Base-by-base conservation (phyloP, 2,329 filamentous ascomycete genomes). In the Fusarium illudens region DNA sequence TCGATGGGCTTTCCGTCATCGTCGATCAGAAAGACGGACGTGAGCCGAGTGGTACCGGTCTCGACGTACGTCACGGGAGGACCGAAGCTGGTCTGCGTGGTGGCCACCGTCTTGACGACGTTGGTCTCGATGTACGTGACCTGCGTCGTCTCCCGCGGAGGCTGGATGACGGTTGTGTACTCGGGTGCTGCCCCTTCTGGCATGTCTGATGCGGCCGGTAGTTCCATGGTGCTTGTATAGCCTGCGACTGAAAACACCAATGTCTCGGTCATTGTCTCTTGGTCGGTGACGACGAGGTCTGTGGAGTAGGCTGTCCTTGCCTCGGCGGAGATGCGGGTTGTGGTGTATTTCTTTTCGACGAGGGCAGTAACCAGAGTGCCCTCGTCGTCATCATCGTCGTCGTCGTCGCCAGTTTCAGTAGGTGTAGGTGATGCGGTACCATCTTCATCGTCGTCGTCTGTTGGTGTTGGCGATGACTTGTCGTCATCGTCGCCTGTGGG, bases 11-110 rank as follows among this genome's bases (percentile, higher is more conserved):
- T 55, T 2, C 67, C 67, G 0, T 70, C 49, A 7, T 56, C 53
- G 9, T 42, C 53, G 1, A 70, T 27, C 3, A 64, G 68, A 6
- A 67, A 57, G n/a, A 70, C 66, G 1, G 63, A 63, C 33, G 69
- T 70, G 1, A 69, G 53, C 17, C 66, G 70, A 1, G 67, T 70
- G 3, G 64, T 70, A 12, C 67, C 67, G 1, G 64, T 61, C 19
- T 61, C 55, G 8, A 58, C 67, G 11, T 70, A 70, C 3, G 63
- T 62, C 4, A 64, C 6, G 0, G 67, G 67, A 2, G 67, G 60
- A 0, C 67, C 67, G 13, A 50, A 51, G 4, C 51, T 52, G 9
- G 67, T 70, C 1, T 64, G 61, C 19, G 50, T 44, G 20, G 36
- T 32, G 3, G 56, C 48, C 2, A 62, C 49, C 5, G 67, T 70